Conservation (phyloP, 2,329 filamentous ascomycete species). For the Aspergillus brasiliensis region DNA sequence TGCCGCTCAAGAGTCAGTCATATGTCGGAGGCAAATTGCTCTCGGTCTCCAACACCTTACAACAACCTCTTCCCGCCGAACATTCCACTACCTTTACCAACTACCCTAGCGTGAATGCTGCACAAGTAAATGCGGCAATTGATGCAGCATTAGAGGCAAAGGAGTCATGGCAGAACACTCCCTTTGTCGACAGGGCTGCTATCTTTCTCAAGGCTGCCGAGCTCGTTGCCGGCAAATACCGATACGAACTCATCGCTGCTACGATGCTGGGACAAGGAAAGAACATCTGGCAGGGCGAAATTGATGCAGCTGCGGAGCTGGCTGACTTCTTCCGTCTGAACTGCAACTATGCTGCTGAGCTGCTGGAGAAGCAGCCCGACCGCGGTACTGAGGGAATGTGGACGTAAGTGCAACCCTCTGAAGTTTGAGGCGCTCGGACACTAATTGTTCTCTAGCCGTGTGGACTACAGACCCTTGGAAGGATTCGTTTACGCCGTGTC, state of each 20-base stretch:
- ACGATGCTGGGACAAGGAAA: conserved; percentile 96
- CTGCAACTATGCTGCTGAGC: conserved; percentile 77
- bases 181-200: conserved; percentile 85
- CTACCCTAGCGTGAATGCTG: conserved; percentile 75
- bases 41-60: conserved; percentile 23
- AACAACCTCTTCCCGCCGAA: conserved; percentile 34
- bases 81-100: conserved; percentile 66
- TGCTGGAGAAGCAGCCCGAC: conserved; percentile 79
- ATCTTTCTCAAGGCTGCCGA: conserved; percentile 94
- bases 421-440: not conserved
- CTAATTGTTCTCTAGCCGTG: conserved; percentile 53
- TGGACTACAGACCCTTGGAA: conserved; percentile 86
- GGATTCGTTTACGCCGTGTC: conserved; percentile 93
- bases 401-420: conserved; percentile 59
- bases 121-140: conserved; percentile 76
- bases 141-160: conserved; percentile 80
- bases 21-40: conserved; percentile 34
- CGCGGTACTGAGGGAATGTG: conserved; percentile 82
- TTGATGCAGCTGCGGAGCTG: conserved; percentile 87
- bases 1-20: conserved; percentile 36
- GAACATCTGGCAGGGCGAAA: conserved; percentile 96
- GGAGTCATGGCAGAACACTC: conserved; percentile 76
- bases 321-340: conserved; percentile 75
- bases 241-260: conserved; percentile 91
- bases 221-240: conserved; percentile 82